A percentile compares a stretch with the other conserved stretches of the same genome.
Evolutionary conservation across 768 basidiomycete genomes (phyloP).

Genomic region (Cystofilobasidium capitatum): DNA sequence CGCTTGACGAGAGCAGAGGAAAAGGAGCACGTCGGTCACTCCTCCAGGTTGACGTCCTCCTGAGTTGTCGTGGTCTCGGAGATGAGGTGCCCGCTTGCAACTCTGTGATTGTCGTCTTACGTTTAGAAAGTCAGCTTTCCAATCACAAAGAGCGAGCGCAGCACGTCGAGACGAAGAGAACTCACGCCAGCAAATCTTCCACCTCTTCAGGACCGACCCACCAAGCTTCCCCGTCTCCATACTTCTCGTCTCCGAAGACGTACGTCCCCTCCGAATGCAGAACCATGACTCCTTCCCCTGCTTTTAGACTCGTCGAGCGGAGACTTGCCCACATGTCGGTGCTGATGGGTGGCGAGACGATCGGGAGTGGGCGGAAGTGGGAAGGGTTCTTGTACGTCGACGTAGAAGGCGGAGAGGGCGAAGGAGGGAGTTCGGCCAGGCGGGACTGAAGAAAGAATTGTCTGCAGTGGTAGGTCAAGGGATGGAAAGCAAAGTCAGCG

Average conservation of each 20-base stretch:
- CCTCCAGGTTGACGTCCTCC: too few relatives aligned
- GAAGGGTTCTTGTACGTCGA: not conserved
- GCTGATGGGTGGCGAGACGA: not conserved
- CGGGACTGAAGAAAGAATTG: slow-evolving; percentile 1
- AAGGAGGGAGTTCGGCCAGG: not conserved
- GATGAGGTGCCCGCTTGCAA: too few relatives aligned
- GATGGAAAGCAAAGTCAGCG: not conserved
- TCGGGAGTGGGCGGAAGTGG: not conserved
- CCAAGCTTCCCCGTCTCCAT: not conserved
- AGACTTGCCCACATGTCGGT: not conserved
- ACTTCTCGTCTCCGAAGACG: not conserved
- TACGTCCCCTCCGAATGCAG: not conserved
- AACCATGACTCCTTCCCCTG: not conserved
- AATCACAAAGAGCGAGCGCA: too few relatives aligned
- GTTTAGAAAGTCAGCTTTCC: too few relatives aligned
- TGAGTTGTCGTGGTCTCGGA: too few relatives aligned
- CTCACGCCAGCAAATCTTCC: not conserved
- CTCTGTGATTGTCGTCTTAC: too few relatives aligned
- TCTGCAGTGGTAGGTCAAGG: not conserved
- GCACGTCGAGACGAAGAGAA: too few relatives aligned
- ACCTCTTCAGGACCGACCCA: slow-evolving; percentile 1
- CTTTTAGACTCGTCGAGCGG: not conserved
- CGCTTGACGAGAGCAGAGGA: too few relatives aligned
- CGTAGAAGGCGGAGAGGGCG: not conserved
- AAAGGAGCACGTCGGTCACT: too few relatives aligned